Conservation (phyloP, 345 rosid species). For the Camelina hispida region DNA sequence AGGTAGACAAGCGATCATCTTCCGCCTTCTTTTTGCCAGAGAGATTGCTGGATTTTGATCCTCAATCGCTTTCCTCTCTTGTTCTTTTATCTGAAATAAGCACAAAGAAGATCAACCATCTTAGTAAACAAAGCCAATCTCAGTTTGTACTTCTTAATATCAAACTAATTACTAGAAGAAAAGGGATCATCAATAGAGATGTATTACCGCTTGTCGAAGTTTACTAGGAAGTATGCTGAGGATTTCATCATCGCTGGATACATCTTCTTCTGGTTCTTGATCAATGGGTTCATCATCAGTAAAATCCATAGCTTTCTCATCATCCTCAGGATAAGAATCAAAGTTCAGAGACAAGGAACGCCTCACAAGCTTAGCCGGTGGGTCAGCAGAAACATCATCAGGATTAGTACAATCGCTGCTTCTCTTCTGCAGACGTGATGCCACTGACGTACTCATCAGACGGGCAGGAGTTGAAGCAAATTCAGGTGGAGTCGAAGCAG, state of each 20-base stretch:
- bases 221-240: conserved; percentile 57
- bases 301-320: conserved; percentile 19
- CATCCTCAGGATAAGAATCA: conserved; percentile 53
- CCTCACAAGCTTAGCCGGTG: conserved; percentile 62
- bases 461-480: conserved; percentile 61
- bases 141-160: background rate
- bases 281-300: conserved; percentile 34
- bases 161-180: background rate
- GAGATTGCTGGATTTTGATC: conserved; percentile 85
- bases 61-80: conserved; percentile 66
- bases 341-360: conserved; percentile 64
- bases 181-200: background rate
- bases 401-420: conserved; percentile 55
- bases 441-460: conserved; percentile 55
- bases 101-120: background rate
- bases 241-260: conserved; percentile 53
- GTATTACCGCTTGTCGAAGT: conserved; percentile 69
- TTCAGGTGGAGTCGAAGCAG: conserved; percentile 66
- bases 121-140: conserved; percentile 9
- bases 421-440: conserved; percentile 50
- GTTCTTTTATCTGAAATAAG: conserved; percentile 68
- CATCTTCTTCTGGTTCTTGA: conserved; percentile 36
- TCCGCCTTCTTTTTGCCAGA: conserved; percentile 68
- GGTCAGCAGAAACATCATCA: conserved; percentile 51
- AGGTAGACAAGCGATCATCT: conserved; percentile 73